Conservation (phyloP, 768 basidiomycete species). For the Lyophyllum atratum region DNA sequence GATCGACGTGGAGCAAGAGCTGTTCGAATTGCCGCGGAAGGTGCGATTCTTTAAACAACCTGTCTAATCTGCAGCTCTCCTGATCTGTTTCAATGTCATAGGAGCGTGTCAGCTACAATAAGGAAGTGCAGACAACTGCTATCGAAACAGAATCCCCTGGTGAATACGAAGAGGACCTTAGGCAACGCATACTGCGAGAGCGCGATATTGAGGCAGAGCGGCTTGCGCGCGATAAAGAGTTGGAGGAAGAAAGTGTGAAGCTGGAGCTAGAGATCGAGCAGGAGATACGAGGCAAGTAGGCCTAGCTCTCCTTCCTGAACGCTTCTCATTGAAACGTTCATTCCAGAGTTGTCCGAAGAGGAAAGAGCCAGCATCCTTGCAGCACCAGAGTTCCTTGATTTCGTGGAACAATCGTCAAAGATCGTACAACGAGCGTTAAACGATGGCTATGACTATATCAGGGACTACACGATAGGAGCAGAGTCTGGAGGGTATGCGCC, state of each 20-base stretch:
- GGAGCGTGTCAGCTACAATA: constrained; percentile 84
- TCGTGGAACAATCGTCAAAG: constrained; percentile 93
- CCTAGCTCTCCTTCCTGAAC: not conserved
- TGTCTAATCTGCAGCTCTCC: not conserved
- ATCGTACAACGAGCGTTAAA: constrained; percentile 94
- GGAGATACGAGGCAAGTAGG: constrained; percentile 69
- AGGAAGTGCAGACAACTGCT: constrained; percentile 78
- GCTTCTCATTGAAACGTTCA: not conserved
- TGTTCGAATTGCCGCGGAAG: constrained; percentile 88
- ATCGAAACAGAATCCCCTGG: constrained; percentile 55
- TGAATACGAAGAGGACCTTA: constrained; percentile 70
- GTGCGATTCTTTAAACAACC: constrained; percentile 37
- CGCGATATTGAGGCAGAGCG: constrained; percentile 73
- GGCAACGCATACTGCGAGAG: constrained; percentile 67
- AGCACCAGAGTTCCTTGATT: constrained; percentile 91
- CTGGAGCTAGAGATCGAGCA: constrained; percentile 86
- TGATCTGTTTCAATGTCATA: constrained; percentile 23
- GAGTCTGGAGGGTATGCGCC: constrained; percentile 77
- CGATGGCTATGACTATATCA: constrained; percentile 95
- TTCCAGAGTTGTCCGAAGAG: constrained; percentile 81
- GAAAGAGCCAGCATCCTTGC: constrained; percentile 79
- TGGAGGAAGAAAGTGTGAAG: constrained; percentile 82
- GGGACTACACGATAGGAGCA: constrained; percentile 91
- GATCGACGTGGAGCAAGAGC: constrained; percentile 87
- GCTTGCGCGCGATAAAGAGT: constrained; percentile 68